phyloP scores from a whole-genome alignment of 169 alveolate species.

The Cryptosporidium felis region DNA sequence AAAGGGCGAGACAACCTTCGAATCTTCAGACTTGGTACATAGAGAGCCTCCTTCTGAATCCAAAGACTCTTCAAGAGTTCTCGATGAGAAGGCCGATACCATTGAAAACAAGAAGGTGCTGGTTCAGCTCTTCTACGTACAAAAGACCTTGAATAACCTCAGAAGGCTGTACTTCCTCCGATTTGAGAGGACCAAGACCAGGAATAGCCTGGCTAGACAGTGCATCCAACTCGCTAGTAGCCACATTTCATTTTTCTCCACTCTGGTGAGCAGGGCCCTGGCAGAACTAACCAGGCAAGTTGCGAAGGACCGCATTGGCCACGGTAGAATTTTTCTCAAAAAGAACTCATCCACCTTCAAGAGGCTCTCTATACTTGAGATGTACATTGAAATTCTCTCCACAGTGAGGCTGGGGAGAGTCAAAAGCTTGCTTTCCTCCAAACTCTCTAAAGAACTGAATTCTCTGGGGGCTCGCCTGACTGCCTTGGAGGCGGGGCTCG shows the following conservation, averaged over 20 bases:
- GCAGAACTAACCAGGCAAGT: background rate
- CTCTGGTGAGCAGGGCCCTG: background rate
- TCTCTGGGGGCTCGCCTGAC: background rate
- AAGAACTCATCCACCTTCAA: background rate
- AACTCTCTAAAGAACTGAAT: background rate
- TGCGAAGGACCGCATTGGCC: background rate
- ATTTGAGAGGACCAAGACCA: background rate
- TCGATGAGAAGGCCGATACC: too few species aligned
- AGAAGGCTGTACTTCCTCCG: background rate
- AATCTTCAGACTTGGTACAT: too few species aligned
- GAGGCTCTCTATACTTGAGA: slow-evolving; percentile 6
- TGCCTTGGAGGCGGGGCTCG: background rate
- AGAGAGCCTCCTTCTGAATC: too few species aligned
- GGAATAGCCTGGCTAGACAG: background rate
- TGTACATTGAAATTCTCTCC: slow-evolving; percentile 3
- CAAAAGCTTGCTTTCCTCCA: background rate
- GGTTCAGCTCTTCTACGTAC: background rate
- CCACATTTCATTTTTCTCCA: slow-evolving; percentile 21
- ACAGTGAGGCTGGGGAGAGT: slow-evolving; percentile 2
- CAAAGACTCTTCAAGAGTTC: too few species aligned
- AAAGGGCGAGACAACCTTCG: too few species aligned
- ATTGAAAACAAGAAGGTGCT: background rate
- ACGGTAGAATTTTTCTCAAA: background rate
- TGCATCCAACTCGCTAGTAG: background rate
- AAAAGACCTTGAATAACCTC: background rate